Evolutionary conservation across 805 yeast genomes (phyloP).

Genomic region (Candida boleticola): DNA sequence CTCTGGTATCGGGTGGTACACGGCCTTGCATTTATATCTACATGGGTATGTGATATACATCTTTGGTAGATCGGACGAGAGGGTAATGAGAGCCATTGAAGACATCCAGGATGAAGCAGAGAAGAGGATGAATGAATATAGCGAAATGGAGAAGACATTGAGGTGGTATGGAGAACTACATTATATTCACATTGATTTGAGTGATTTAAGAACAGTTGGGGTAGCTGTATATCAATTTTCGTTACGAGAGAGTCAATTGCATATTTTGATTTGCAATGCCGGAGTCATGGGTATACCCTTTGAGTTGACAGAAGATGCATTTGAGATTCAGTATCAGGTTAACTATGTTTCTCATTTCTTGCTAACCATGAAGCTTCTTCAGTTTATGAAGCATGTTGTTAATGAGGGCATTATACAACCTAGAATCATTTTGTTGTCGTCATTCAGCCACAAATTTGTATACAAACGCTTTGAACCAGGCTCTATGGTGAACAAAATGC

Average conservation of each 20-base stretch:
- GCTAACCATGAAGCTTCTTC: conserved; percentile 28
- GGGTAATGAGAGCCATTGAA: conserved; percentile 30
- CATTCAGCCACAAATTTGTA: conserved; percentile 31
- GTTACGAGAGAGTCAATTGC: conserved; percentile 23
- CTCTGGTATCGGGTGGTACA: conserved; percentile 41
- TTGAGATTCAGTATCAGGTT: conserved; percentile 42
- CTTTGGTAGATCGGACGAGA: conserved; percentile 33
- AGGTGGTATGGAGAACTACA: conserved; percentile 50
- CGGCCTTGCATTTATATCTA: conserved; percentile 36
- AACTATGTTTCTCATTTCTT: conserved; percentile 35
- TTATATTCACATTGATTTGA: conserved; percentile 54
- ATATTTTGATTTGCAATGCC: conserved; percentile 39
- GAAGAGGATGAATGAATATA: conserved; percentile 13
- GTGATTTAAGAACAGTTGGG: conserved; percentile 30
- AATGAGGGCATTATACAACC: conserved; percentile 18
- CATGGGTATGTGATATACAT: conserved; percentile 39
- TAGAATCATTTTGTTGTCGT: conserved; percentile 29
- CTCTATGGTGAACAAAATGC: conserved; percentile 21
- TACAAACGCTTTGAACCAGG: conserved; percentile 23
- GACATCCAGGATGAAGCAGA: conserved; percentile 33
- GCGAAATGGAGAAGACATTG: conserved; percentile 9
- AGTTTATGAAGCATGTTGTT: conserved; percentile 20
- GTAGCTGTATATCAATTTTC: conserved; percentile 24
- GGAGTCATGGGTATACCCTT: conserved; percentile 41
- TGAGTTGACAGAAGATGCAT: conserved; percentile 33